Evolutionary conservation across 1,284 basidiomycete species (phyloP).

Genomic region (Leccinum variabile): DNA sequence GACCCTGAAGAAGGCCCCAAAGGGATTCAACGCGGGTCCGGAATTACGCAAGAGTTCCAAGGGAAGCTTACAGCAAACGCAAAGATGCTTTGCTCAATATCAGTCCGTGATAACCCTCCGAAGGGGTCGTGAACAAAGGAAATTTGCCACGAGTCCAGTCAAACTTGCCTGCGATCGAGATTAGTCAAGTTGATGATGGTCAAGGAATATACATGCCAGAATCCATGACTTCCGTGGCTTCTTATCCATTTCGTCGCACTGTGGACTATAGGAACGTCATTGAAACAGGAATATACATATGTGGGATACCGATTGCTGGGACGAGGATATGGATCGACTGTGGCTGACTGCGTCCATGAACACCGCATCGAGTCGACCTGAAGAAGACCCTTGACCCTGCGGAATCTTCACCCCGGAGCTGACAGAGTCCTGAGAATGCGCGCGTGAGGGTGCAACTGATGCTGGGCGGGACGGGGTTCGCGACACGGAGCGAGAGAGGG

Average conservation of each 20-base stretch:
- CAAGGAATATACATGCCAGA: slow-evolving; percentile 70
- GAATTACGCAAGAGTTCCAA: slow-evolving; percentile 77
- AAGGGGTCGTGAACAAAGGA: slow-evolving; percentile 80
- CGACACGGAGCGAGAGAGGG: slow-evolving; percentile 29
- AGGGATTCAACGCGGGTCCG: slow-evolving; percentile 77
- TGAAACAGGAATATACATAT: not conserved
- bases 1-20: slow-evolving; percentile 79
- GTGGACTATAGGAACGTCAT: slow-evolving; percentile 51
- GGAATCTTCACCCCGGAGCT: slow-evolving; percentile 33
- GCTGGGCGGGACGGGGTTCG: slow-evolving; percentile 31
- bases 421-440: slow-evolving; percentile 31
- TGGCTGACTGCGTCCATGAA: slow-evolving; percentile 27
- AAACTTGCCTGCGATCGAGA: slow-evolving; percentile 74
- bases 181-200: slow-evolving; percentile 31
- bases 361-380: slow-evolving; percentile 22
- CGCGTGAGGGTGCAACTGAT: slow-evolving; percentile 20
- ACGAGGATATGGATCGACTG: slow-evolving; percentile 24
- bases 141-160: slow-evolving; percentile 82
- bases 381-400: slow-evolving; percentile 16
- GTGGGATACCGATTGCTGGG: slow-evolving; percentile 19
- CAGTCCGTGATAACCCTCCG: slow-evolving; percentile 84
- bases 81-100: slow-evolving; percentile 73
- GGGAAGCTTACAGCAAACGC: slow-evolving; percentile 79
- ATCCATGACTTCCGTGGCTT: slow-evolving; percentile 85
- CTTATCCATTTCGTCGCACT: slow-evolving; percentile 93